These are phyloP conservation scores for Lactifluus piperatus DNA, from an alignment of 768 basidiomycete species.

Conservation along the genomic window DNA sequence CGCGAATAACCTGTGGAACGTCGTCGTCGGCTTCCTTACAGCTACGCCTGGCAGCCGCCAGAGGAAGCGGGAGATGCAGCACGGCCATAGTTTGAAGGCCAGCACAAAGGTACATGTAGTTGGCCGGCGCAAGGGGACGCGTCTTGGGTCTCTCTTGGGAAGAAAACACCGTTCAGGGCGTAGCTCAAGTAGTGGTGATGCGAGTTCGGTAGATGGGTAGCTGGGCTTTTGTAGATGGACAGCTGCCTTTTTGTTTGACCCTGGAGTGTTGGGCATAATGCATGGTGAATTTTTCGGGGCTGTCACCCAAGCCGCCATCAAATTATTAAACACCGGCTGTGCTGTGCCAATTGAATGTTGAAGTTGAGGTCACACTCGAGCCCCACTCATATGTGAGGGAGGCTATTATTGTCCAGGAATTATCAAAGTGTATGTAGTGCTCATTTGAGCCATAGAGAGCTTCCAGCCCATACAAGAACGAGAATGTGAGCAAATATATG, in stretches of 20 bases:
- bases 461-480: no score
- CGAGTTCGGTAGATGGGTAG: not conserved
- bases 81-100: not conserved
- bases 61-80: not conserved
- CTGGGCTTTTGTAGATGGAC: not conserved
- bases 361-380: no score
- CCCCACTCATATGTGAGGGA: no score
- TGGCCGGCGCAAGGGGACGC: not conserved
- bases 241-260: not conserved
- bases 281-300: not conserved
- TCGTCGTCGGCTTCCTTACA: slow-evolving; percentile 57
- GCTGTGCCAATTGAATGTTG: no score
- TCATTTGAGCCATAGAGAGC: no score
- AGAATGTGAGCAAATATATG: no score
- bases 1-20: slow-evolving; percentile 65
- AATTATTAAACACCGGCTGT: no score
- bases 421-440: no score
- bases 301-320: no score
- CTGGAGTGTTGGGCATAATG: no score
- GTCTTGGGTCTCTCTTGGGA: not conserved
- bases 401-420: no score
- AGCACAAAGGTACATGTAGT: not conserved
- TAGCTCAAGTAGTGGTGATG: not conserved
- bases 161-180: not conserved
- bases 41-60: slow-evolving; percentile 36